Conservation (phyloP, 2,329 filamentous ascomycete genomes). For the Curvularia eragrostidis region DNA sequence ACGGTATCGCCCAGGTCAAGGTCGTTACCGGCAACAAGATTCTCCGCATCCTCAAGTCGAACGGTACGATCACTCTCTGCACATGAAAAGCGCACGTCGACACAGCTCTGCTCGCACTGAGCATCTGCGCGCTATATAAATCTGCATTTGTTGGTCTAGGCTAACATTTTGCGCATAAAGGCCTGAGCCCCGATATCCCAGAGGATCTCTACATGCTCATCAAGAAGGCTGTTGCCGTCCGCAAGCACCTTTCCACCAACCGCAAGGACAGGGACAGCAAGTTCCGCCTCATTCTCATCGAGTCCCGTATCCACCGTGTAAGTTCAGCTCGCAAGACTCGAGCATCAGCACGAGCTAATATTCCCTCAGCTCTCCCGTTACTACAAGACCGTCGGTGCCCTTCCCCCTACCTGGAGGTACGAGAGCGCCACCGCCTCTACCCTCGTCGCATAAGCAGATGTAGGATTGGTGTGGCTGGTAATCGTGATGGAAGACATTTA, state of each 20-base stretch:
- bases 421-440: conserved; percentile 86
- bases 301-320: conserved; percentile 97
- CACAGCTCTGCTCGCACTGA: conserved; percentile 38
- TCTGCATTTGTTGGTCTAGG: conserved; percentile 51
- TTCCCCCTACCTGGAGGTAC: conserved; percentile 97
- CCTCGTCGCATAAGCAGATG: conserved; percentile 52
- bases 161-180: conserved; percentile 60
- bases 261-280: conserved; percentile 99
- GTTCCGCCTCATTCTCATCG: conserved; percentile 99
- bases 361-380: conserved; percentile 77
- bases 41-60: conserved; percentile 22
- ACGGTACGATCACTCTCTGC: conserved; percentile 69
- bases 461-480: conserved; percentile 31
- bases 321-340: neutral
- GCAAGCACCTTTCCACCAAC: conserved; percentile 99
- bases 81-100: conserved; percentile 52
- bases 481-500: conserved; percentile 37
- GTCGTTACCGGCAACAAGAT: conserved; percentile 79
- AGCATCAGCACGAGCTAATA: neutral
- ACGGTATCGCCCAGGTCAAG: conserved; percentile 98
- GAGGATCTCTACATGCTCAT: conserved; percentile 99
- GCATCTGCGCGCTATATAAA: conserved; percentile 72
- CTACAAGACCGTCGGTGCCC: conserved; percentile 93
- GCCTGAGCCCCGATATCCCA: conserved; percentile 97
- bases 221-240: conserved; percentile 94